phyloP scores from a whole-genome alignment of 306 rosid species.

The Sicyos baderoa region DNA sequence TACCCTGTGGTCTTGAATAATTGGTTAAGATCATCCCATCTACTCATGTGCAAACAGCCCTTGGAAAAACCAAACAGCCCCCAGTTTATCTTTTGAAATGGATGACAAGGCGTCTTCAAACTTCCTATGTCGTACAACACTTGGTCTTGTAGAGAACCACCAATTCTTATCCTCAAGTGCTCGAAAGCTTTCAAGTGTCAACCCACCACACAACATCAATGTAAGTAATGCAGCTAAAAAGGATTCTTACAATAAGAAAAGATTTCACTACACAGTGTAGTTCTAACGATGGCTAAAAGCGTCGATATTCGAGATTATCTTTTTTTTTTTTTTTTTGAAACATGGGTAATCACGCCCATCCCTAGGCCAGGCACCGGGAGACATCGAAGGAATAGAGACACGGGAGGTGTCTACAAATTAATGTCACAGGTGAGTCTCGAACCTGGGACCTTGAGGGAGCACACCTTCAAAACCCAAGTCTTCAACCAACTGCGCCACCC shows the following conservation, averaged over 20 bases:
- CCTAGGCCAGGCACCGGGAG: too few species aligned
- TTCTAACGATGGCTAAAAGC: background rate
- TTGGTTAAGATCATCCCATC: constrained; percentile 89
- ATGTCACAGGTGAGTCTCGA: too few species aligned
- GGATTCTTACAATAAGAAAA: background rate
- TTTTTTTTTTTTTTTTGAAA: too few species aligned
- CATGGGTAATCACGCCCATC: too few species aligned
- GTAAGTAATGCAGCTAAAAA: constrained; percentile 3
- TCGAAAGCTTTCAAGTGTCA: constrained; percentile 51
- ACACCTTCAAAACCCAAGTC: too few species aligned
- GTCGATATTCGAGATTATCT: background rate
- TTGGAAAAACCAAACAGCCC: constrained; percentile 82
- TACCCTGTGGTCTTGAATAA: constrained; percentile 41
- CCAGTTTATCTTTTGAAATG: constrained; percentile 53
- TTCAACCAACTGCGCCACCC: too few species aligned
- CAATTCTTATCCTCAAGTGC: constrained; percentile 85
- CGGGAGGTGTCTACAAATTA: too few species aligned
- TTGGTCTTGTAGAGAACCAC: constrained; percentile 93
- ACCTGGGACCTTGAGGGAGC: too few species aligned
- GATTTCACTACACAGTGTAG: background rate
- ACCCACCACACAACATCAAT: background rate
- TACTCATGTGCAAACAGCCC: constrained; percentile 78
- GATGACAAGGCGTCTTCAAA: constrained; percentile 62
- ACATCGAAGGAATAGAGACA: too few species aligned
- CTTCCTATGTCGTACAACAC: constrained; percentile 63